phyloP scores from a whole-genome alignment of 371 early-diverging fungal species.

The Mycotypha africana region DNA sequence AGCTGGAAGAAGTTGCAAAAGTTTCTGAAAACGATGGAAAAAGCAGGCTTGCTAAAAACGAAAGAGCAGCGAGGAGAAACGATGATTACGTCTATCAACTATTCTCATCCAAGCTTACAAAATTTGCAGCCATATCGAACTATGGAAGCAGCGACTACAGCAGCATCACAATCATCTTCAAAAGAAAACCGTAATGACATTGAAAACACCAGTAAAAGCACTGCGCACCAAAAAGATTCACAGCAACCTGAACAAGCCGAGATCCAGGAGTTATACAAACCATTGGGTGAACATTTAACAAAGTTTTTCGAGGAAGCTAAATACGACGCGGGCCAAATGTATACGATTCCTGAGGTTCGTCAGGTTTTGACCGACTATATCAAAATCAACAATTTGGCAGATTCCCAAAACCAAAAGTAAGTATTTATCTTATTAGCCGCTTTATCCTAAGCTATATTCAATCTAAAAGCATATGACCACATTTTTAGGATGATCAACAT shows the following conservation, averaged over 20 bases:
- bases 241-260: slow-evolving; percentile 18
- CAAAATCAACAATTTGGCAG: slow-evolving; percentile 47
- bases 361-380: slow-evolving; percentile 53
- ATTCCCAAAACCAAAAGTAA: slow-evolving; percentile 57
- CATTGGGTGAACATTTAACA: slow-evolving; percentile 32
- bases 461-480: neutral
- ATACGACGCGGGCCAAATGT: slow-evolving; percentile 46
- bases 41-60: slow-evolving; percentile 58
- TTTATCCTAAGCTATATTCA: no score
- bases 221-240: slow-evolving; percentile 14
- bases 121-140: slow-evolving; percentile 27
- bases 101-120: slow-evolving; percentile 42
- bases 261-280: slow-evolving; percentile 52
- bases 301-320: slow-evolving; percentile 51
- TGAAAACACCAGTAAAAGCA: neutral
- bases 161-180: no score
- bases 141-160: slow-evolving; percentile 10
- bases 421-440: neutral
- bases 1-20: slow-evolving; percentile 72
- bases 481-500: slow-evolving; percentile 42
- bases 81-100: slow-evolving; percentile 52
- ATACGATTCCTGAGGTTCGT: slow-evolving; percentile 52
- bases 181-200: no score
- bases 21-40: slow-evolving; percentile 67
- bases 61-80: slow-evolving; percentile 67